Evolutionary conservation across 2,329 filamentous ascomycete species (phyloP), one percentile per base, ranked within the genome.

Genomic region (Emmonsia crescens): DNA sequence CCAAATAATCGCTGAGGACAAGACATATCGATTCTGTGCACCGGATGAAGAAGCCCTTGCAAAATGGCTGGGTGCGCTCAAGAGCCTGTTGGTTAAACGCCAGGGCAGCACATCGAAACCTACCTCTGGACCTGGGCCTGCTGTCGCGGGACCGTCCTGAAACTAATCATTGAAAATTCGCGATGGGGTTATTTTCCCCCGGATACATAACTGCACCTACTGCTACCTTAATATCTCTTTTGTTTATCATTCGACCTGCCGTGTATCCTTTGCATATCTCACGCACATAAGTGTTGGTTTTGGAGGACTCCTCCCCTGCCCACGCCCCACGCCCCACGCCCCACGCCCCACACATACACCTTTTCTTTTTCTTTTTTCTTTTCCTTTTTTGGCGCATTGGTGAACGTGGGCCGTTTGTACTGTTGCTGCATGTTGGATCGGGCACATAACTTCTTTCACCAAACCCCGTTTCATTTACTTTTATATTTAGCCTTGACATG

Each of bases 1-100:
- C 72, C 93, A 97, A 75, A 83, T 97, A 68, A 96, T 99, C 70
- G 89, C 89, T 42, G 93, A 96, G 69, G 93, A 97, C 71, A 94
- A 91, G 76, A 89, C 83, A 61, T 89, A 87, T 68, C 83, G 87
- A 36, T 88, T 94, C 66, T 89, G 87, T 70, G 85, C 91, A 0
- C 80, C 84, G 24, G 86, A 90, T 69, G 94, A 99, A 73, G 91
- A 96, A 69, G 81, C 83, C 1, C 78, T 97, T 61, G 86, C 92
- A 46, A 88, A 87, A 66, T 96, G 91, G 77, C 80, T 99, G 0
- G 94, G 93, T 2, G 89, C 91, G 0, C 86, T 96, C 77, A 97
- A 97, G 78, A 96, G 91, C 62, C 74, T 78, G 38, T 63, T 77
- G 33, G 71, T 73, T 27, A 59, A 54, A n/a, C 42, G 42, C 33